phyloP scores from a whole-genome alignment of 2,329 filamentous ascomycete species.

The Aspergillus unguis region DNA sequence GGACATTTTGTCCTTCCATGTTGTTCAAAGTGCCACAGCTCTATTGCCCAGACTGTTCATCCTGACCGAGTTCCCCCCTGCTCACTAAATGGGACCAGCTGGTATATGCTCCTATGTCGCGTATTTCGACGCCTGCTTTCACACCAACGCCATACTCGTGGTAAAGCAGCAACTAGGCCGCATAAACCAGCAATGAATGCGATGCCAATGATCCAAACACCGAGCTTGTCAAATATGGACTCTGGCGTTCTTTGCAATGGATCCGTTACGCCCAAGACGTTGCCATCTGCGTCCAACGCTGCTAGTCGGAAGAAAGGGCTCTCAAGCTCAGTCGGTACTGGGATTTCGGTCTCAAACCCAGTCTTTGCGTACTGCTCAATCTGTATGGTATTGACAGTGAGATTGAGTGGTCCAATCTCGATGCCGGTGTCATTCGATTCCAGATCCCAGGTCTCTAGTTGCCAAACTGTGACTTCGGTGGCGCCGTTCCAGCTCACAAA shows the following conservation, averaged over 20 bases:
- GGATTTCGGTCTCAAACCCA: slow-evolving; percentile 33
- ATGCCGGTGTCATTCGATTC: slow-evolving; percentile 7
- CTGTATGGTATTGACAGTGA: slow-evolving; percentile 11
- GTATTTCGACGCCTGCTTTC: slow-evolving; percentile 2
- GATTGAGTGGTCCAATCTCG: slow-evolving; percentile 11
- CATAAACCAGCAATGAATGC: slow-evolving; percentile 12
- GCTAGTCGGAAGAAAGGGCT: slow-evolving; percentile 19
- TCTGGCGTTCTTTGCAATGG: slow-evolving; percentile 11
- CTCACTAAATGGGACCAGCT: slow-evolving; percentile 16
- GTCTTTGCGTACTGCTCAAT: slow-evolving; percentile 21
- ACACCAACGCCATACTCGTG: slow-evolving; percentile 9
- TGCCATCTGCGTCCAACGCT: slow-evolving; percentile 19
- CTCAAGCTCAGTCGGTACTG: slow-evolving; percentile 16
- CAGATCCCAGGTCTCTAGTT: slow-evolving; percentile 23
- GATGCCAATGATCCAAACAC: slow-evolving; percentile 14
- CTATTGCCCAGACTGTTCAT: background rate
- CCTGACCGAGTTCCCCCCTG: background rate
- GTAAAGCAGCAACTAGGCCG: slow-evolving; percentile 17
- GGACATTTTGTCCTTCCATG: too few relatives aligned
- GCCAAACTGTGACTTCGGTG: slow-evolving; percentile 32
- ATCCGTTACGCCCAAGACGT: slow-evolving; percentile 17
- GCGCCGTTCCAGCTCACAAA: slow-evolving; percentile 39
- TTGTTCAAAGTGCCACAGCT: background rate
- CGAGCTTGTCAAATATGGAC: background rate
- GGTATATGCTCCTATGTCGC: slow-evolving; percentile 14